Base-by-base conservation (phyloP, 176 grass and related monocot species). In the Zoysia pacifica region DNA sequence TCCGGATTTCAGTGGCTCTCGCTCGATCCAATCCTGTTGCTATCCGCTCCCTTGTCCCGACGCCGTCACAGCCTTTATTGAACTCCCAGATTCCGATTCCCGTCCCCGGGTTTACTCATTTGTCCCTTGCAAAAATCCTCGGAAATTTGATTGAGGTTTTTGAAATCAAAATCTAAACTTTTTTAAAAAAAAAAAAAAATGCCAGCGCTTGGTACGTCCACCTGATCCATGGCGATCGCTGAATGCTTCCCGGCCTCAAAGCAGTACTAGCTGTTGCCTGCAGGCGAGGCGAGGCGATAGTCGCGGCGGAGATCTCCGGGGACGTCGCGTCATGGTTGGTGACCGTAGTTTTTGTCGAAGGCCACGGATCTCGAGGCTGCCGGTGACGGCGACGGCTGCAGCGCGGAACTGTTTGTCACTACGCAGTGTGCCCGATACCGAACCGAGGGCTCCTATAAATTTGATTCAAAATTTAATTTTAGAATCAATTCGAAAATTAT, bases 1-100 rank as follows among this genome's bases (percentile, higher is more conserved):
- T 88, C 49, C 48, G 70, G 62, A 90, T 86, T 79, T 90, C 83
- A 76, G 85, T 85, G 94, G 85, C 54, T 65, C 55, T 36, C 82
- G 16, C 58, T 90, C 10, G 40, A 85, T 74, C 82, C 81, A 87
- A 54, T 82, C 84, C 74, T 85, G 75, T 83, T 75, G 78, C 62
- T 79, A 58, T 76, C 70, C 40, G 55, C 73, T 76, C 19, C 18
- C 53, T 85, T 91, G 89, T 91, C 77, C 76, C 69, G 16, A 65
- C 48, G 16, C 78, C 4, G 3, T 4, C 69, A 11, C 28, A 13
- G 19, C 12, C 48, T 38, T 58, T 54, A 42, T 1, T 4, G 2
- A 2, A 2, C 6, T 1, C 9, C 3, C 53, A 35, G 28, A 12
- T 62, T 62, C 37, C 10, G 11, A 73, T 78, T 78, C 74, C 18